Base-by-base conservation (phyloP, 1,284 basidiomycete species). In the Cutaneotrichosporon spelunceum region DNA sequence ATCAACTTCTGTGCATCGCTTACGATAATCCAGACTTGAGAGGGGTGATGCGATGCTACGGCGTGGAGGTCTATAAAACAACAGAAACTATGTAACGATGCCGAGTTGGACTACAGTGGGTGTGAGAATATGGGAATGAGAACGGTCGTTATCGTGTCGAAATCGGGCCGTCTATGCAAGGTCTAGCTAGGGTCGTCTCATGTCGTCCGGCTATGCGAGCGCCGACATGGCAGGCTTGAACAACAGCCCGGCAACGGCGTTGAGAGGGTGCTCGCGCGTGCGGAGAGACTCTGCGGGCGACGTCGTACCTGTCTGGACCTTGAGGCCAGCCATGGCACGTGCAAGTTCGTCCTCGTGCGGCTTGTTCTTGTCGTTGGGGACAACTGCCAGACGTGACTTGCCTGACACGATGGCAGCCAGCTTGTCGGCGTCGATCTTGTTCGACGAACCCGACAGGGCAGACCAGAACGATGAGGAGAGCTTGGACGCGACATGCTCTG, bases 1-100 rank as follows among this genome's bases (percentile, higher is more conserved):
- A 85, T 6, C 84, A 93, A 27, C 73, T 78, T 19, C 85, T 93
- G 56, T 60, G 56, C 33, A 13, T 58, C 21, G 24, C 57, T 56
- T 54, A 42, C 57, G 53, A 58, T 53, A 34, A 33, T 36, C 26
- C 48, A 50, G 48, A 50, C 27, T 30, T 33, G 30, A 33, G 48
- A 50, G 48, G 30, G 39, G 39, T 50, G 48, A 10, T 26, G 30
- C 23, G 13, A 50, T 14, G 26, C 21, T 49, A 49, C 47, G n/a
- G 39, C 39, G 52, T 34, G 23, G 24, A 21, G 50, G 7, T 53
- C 52, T 53, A 53, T 53, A 33, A 33, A 53, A 53, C 52, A 53
- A 53, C 52, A 53, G 39, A 42, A 19, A 53, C 34, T 53, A 53
- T 42, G 29, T 13, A n/a, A 53, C 36, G 52, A 53, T 26, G 54